phyloP scores from a whole-genome alignment of 164 flowering plant genomes.

The Macadamia tetraphylla region DNA sequence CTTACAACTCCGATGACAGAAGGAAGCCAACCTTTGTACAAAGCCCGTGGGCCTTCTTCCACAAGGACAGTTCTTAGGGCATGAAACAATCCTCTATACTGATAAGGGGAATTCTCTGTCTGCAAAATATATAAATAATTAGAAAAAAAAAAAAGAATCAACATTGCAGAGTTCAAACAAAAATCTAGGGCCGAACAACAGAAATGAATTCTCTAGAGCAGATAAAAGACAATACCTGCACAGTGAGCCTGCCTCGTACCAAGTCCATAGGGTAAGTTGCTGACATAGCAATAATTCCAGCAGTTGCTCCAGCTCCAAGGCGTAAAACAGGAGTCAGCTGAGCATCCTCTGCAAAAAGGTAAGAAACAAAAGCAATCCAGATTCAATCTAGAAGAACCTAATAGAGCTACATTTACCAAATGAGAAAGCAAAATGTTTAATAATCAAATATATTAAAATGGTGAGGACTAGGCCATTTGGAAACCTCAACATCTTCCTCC shows the following conservation, averaged over 20 bases:
- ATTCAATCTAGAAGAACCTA: neutral
- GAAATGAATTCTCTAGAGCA: neutral
- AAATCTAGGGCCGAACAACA: neutral
- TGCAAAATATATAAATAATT: constrained; percentile 26
- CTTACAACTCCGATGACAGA: constrained; percentile 99
- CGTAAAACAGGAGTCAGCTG: constrained; percentile 84
- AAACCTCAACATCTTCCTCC: no score
- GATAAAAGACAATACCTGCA: constrained; percentile 58
- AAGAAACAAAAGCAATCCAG: neutral
- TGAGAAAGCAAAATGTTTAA: no score
- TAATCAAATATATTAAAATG: no score
- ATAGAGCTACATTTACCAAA: no score
- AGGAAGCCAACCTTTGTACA: constrained; percentile 98
- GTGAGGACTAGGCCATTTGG: no score
- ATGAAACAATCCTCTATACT: constrained; percentile 87
- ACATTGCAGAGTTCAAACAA: neutral
- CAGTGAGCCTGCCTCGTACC: constrained; percentile 96
- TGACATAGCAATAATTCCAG: constrained; percentile 99
- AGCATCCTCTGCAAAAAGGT: constrained; percentile 67
- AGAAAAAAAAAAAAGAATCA: neutral
- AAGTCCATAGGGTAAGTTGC: constrained; percentile 98
- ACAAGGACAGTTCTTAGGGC: constrained; percentile 70
- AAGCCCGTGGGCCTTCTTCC: constrained; percentile 89
- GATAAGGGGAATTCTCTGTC: constrained; percentile 83
- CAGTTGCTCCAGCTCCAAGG: constrained; percentile 99